Evolutionary conservation across 495 filamentous ascomycete species (phyloP).

Genomic region (Lichenothelia convexa): DNA sequence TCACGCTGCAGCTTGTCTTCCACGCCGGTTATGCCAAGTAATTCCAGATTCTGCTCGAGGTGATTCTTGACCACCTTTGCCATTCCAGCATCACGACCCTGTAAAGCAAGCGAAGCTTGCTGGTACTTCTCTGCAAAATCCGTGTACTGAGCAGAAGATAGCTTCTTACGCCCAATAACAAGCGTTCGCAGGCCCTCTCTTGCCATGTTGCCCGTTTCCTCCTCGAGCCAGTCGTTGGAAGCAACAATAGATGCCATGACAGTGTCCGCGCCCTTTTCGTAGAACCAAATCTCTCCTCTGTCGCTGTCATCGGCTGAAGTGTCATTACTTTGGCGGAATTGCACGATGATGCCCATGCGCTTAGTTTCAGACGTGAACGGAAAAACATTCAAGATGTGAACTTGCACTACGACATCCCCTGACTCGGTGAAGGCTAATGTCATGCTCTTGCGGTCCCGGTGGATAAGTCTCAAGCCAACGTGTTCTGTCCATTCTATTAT

Average conservation of each 20-base stretch:
- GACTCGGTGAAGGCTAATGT: constrained; percentile 62
- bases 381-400: constrained; percentile 82
- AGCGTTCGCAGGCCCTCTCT: constrained; percentile 88
- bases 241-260: constrained; percentile 91
- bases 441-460: constrained; percentile 76
- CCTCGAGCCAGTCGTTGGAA: constrained; percentile 94
- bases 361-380: constrained; percentile 97
- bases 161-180: constrained; percentile 71
- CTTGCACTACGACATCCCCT: constrained; percentile 61
- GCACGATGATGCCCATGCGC: constrained; percentile 92
- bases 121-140: constrained; percentile 61
- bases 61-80: constrained; percentile 58
- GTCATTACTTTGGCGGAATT: constrained; percentile 40
- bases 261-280: constrained; percentile 95
- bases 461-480: constrained; percentile 67
- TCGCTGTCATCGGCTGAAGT: constrained; percentile 12
- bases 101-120: constrained; percentile 61
- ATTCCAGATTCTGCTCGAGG: constrained; percentile 74
- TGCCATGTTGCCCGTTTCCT: constrained; percentile 98
- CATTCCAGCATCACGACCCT: constrained; percentile 63
- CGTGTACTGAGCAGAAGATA: constrained; percentile 57
- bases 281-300: constrained; percentile 81
- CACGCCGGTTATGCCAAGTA: constrained; percentile 91
- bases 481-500: constrained; percentile 93
- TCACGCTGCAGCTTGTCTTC: constrained; percentile 92